phyloP scores from a whole-genome alignment of 768 basidiomycete species.

The Suillus variegatus region DNA sequence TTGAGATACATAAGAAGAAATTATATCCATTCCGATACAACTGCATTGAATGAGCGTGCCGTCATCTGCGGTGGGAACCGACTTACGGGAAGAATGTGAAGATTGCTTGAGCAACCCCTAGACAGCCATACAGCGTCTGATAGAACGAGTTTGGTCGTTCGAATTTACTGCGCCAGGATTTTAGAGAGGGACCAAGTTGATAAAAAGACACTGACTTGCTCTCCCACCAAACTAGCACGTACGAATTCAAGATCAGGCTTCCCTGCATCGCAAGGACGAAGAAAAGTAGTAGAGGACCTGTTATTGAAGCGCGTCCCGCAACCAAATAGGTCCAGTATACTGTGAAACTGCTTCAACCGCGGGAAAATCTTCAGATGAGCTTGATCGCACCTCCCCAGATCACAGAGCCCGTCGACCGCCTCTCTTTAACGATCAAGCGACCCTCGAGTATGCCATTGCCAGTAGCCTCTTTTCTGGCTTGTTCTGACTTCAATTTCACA shows the following conservation, averaged over 20 bases:
- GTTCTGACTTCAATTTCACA: conserved; percentile 39
- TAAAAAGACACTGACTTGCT: conserved; percentile 42
- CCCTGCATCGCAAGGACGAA: conserved; percentile 60
- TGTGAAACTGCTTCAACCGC: conserved; percentile 19
- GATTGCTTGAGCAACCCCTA: conserved; percentile 57
- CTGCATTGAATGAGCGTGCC: conserved; percentile 26
- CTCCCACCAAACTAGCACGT: conserved; percentile 76
- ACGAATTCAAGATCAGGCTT: conserved; percentile 60
- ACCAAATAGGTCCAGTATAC: conserved; percentile 61
- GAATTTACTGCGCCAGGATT: conserved; percentile 38
- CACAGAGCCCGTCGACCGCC: conserved; percentile 62
- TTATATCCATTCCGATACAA: conserved; percentile 52
- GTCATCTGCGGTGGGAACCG: background rate
- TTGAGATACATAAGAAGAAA: conserved; percentile 60
- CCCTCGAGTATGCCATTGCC: conserved; percentile 69
- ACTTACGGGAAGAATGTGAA: conserved; percentile 62
- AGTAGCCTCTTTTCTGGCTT: conserved; percentile 35
- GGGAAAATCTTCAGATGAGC: background rate
- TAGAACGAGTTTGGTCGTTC: conserved; percentile 56
- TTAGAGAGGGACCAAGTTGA: background rate
- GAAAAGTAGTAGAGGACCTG: conserved; percentile 50
- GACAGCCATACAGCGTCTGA: conserved; percentile 60
- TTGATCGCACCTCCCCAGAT: conserved; percentile 42
- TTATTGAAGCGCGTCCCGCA: conserved; percentile 54
- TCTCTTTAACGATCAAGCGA: conserved; percentile 64